These are phyloP conservation scores for Wallacemonas sp. DNA, from an alignment of 208 protist genomes.

Conservation along the genomic window DNA sequence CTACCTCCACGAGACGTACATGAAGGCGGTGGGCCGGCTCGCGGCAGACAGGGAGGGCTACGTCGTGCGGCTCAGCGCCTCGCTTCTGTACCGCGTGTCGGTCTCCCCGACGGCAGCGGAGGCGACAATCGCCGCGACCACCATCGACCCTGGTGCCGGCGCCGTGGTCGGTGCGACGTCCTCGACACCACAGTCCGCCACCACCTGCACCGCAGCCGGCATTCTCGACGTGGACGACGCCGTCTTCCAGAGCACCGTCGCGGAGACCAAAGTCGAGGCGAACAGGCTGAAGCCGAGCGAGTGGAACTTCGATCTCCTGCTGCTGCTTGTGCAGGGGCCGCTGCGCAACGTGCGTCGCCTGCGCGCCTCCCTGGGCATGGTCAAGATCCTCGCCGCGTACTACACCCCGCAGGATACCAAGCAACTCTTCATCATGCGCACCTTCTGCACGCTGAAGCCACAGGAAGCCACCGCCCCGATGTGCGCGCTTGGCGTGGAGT, in stretches of 20 bases:
- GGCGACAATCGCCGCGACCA: conserved; percentile 5
- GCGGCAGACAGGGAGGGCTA: conserved; percentile 62
- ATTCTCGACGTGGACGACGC: conserved; percentile 66
- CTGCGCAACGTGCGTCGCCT: conserved; percentile 56
- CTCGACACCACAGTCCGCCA: conserved; percentile 26
- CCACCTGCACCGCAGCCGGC: conserved; percentile 30
- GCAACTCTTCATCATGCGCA: conserved; percentile 45
- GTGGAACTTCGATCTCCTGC: conserved; percentile 81
- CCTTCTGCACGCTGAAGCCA: conserved; percentile 49
- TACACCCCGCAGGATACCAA: conserved; percentile 47
- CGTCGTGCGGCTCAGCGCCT: conserved; percentile 50
- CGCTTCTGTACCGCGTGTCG: conserved; percentile 48
- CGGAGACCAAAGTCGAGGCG: conserved; percentile 59
- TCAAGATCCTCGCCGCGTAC: conserved; percentile 71
- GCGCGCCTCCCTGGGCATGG: conserved; percentile 39
- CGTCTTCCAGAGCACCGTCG: conserved; percentile 50
- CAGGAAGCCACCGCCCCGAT: conserved; percentile 52
- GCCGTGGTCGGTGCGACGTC: conserved; percentile 4
- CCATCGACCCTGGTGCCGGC: conserved; percentile 9
- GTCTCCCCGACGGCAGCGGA: not conserved
- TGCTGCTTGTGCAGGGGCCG: conserved; percentile 77
- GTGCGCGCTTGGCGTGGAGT: conserved; percentile 65
- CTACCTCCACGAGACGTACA: conserved; percentile 77
- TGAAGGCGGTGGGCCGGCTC: conserved; percentile 67
- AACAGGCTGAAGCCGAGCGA: conserved; percentile 23